Conservation (phyloP, 2,329 filamentous ascomycete species). For the Leptographium wingfieldii region DNA sequence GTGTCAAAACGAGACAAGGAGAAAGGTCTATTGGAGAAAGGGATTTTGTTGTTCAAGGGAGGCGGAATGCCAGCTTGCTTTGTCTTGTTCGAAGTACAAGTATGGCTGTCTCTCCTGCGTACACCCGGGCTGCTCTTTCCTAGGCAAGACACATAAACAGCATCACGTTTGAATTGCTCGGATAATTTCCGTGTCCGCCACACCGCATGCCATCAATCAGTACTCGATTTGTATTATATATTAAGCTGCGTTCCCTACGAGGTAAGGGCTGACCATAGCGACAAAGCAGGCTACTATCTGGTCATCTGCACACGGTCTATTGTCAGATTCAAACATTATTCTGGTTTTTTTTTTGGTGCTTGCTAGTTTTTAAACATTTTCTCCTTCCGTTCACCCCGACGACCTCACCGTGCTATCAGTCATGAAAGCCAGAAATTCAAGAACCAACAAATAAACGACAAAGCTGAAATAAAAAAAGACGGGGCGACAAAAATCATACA, state of each 20-base stretch:
- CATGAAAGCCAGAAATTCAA: not conserved
- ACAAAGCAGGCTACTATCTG: not conserved
- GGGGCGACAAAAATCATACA: not conserved
- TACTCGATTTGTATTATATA: too few relatives aligned
- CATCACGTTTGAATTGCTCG: not conserved
- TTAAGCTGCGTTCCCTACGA: too few relatives aligned
- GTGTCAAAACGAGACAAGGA: not conserved
- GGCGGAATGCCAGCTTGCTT: too few relatives aligned
- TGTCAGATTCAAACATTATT: not conserved
- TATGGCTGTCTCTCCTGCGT: too few relatives aligned
- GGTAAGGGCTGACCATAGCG: too few relatives aligned
- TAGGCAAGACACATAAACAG: too few relatives aligned
- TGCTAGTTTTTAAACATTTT: not conserved
- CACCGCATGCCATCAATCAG: not conserved
- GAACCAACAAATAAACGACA: not conserved
- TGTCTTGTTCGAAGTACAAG: too few relatives aligned
- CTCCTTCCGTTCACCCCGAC: not conserved
- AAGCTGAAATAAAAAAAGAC: not conserved
- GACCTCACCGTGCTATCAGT: not conserved
- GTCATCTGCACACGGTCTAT: not conserved
- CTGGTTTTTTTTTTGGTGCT: not conserved
- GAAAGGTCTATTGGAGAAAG: not conserved
- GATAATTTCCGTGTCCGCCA: not conserved
- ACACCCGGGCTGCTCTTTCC: too few relatives aligned
- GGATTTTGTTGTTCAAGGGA: too few relatives aligned